Conservation (phyloP, 2,329 filamentous ascomycete genomes). For the Colletotrichum echinochloae region DNA sequence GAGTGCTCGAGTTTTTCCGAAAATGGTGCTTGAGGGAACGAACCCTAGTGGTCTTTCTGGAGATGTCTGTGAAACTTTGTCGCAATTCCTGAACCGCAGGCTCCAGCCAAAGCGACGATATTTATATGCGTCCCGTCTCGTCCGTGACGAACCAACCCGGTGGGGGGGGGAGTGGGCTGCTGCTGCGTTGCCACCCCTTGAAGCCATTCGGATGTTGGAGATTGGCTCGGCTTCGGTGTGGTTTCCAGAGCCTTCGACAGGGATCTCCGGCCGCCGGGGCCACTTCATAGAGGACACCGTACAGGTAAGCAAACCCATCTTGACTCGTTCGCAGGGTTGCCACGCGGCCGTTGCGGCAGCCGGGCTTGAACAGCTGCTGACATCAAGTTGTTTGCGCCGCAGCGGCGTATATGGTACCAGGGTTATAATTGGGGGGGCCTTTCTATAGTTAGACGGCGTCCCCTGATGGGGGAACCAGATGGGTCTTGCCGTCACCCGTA, state of each 20-base stretch:
- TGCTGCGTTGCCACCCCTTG: background rate
- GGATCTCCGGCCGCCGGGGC: slow-evolving; percentile 2
- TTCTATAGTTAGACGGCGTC: too few relatives aligned
- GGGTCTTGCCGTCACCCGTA: too few relatives aligned
- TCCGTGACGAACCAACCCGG: background rate
- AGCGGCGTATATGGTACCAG: too few relatives aligned
- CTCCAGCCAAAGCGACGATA: background rate
- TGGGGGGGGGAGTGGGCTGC: background rate
- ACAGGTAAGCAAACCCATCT: too few relatives aligned
- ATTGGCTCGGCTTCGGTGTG: slow-evolving; percentile 10
- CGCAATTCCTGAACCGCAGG: too few relatives aligned
- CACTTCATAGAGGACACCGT: too few relatives aligned
- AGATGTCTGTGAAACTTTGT: too few relatives aligned
- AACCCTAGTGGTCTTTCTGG: background rate
- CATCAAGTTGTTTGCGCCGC: too few relatives aligned
- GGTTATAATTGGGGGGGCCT: too few relatives aligned
- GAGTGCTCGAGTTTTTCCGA: background rate
- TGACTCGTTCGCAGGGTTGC: background rate
- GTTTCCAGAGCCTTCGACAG: slow-evolving; percentile 32
- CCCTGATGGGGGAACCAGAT: too few relatives aligned
- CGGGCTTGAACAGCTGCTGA: too few relatives aligned
- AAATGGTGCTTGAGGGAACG: background rate
- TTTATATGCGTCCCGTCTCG: background rate
- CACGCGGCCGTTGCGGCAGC: too few relatives aligned
- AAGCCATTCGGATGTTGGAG: slow-evolving; percentile 8